Evolutionary conservation across 306 rosid species (phyloP), one percentile per base, ranked within the genome.

Genomic region (Herpetospermum pedunculosum): DNA sequence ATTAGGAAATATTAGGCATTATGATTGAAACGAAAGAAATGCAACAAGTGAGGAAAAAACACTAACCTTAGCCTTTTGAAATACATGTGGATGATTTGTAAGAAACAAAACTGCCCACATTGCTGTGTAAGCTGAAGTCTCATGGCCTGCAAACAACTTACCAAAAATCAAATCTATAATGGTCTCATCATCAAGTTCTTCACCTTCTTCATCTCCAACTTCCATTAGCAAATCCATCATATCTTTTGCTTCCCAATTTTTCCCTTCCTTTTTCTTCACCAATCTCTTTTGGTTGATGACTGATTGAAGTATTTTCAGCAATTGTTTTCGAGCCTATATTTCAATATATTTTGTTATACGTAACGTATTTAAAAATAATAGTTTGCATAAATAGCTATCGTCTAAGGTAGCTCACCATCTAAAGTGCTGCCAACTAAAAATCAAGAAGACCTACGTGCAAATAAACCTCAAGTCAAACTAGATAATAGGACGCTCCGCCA

Each of bases 91-190:
- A 59, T 75, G 32, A 11, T 75, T 68, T 6, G 75, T 8, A 2
- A 81, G 77, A 55, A 63, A 46, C 12, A 81, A 3, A 5, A 77
- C 7, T 1, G 67, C 75, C 77, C 81, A 76, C 13, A 81, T 62
- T 2, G 18, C 14, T 14, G 21, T 50, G 4, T 28, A 2, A 18
- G 81, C 70, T 1, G 79, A 19, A 68, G 69, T 57, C 14, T 81
- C 81, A 81, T 77, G 78, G 35, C 81, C 84, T 10, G 79, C 81
- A 15, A 70, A 37, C 37, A 81, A 57, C 40, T 34, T 73, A 19
- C 54, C 46, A 15, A 81, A 35, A 4, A 81, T 5, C 62, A 81
- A 26, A 74, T 81, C 79, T 4, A 21, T 59, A 9, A 77, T 77
- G 25, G 63, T 44, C 16, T 77, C 79, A 41, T 81, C 81, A 30